phyloP scores from a whole-genome alignment of 305 asterid species.

The Solanum aculeatissimum region DNA sequence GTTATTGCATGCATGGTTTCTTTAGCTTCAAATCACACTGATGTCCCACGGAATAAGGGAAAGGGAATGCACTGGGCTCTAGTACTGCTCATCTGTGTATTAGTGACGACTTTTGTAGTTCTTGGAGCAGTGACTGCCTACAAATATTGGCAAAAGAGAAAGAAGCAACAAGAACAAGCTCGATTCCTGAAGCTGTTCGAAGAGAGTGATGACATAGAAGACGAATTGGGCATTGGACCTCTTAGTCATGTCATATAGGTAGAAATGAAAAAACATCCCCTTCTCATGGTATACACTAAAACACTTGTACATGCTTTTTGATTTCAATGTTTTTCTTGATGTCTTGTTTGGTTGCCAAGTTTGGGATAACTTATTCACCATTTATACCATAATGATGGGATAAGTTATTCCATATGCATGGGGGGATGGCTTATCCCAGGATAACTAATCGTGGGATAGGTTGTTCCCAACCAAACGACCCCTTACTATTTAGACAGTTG shows the following conservation, averaged over 20 bases:
- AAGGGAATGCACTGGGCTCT: conserved; percentile 37
- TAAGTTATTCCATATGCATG: too few relatives aligned
- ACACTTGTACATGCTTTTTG: neutral
- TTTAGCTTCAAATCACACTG: conserved; percentile 26
- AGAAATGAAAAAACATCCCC: neutral
- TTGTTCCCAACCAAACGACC: too few relatives aligned
- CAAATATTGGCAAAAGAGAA: conserved; percentile 57
- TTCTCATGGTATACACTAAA: neutral
- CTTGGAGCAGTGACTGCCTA: conserved; percentile 32
- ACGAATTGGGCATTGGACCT: conserved; percentile 14
- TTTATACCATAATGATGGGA: too few relatives aligned
- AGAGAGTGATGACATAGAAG: conserved; percentile 13
- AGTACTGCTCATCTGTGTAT: conserved; percentile 14
- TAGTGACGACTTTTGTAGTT: conserved; percentile 13
- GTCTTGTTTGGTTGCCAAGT: too few relatives aligned
- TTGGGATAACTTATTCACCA: too few relatives aligned
- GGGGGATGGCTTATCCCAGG: too few relatives aligned
- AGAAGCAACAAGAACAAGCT: conserved; percentile 70
- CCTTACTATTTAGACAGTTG: neutral
- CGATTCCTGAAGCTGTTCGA: conserved; percentile 11
- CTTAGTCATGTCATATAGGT: conserved; percentile 1
- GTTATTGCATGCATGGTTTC: neutral
- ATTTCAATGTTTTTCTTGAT: neutral
- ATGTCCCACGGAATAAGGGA: conserved; percentile 12
- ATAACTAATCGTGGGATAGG: too few relatives aligned